phyloP scores from a whole-genome alignment of 1,139 yeast species.

The Zygosaccharomyces sapae region DNA sequence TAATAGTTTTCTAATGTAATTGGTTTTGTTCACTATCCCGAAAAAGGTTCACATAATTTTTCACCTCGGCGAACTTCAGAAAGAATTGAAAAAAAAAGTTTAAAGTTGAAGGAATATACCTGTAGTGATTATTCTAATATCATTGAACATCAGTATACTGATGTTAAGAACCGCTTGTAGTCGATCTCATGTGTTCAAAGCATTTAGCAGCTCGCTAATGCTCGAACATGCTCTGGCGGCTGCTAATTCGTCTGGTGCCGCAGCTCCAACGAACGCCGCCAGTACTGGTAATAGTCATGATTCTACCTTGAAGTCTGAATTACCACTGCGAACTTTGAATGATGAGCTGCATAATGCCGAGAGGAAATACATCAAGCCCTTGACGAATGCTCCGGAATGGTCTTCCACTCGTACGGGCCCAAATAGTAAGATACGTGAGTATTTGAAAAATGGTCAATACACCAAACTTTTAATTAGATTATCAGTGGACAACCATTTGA shows the following conservation, averaged over 20 bases:
- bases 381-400: neutral
- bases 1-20: slow-evolving; percentile 45
- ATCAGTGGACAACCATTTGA: slow-evolving; percentile 11
- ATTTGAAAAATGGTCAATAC: slow-evolving; percentile 11
- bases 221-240: slow-evolving; percentile 11
- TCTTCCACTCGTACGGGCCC: neutral
- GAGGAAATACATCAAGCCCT: slow-evolving; percentile 3
- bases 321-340: neutral
- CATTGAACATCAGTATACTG: neutral
- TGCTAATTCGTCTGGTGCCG: slow-evolving; percentile 4
- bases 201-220: slow-evolving; percentile 12
- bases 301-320: neutral
- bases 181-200: slow-evolving; percentile 9
- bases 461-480: slow-evolving; percentile 13
- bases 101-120: neutral
- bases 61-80: neutral
- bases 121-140: neutral
- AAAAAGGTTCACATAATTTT: slow-evolving; percentile 1
- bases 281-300: neutral
- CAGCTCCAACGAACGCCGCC: slow-evolving; percentile 1
- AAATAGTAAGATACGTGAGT: slow-evolving; percentile 9
- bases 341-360: neutral
- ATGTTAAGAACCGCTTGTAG: slow-evolving; percentile 12
- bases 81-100: slow-evolving; percentile 1
- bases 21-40: neutral